Evolutionary conservation across 2,329 filamentous ascomycete species (phyloP).

Genomic region (Zymoseptoria passerinii): DNA sequence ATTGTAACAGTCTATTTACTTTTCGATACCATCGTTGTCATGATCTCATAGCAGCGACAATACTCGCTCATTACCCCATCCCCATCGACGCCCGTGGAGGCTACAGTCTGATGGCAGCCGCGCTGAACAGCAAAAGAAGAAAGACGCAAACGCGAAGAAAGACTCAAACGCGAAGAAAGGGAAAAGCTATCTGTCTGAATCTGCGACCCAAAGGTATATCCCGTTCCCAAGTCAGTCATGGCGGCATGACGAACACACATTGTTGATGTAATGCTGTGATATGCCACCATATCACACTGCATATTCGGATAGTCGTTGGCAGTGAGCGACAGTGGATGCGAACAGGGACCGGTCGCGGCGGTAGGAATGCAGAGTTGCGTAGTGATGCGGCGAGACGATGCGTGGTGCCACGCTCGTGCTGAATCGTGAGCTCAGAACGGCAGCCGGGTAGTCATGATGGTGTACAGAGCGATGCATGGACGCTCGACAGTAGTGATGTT

Average conservation of each 20-base stretch:
- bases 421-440: slow-evolving; percentile 19
- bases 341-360: slow-evolving; percentile 7
- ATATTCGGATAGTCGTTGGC: slow-evolving; percentile 10
- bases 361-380: slow-evolving; percentile 15
- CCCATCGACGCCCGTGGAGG: slow-evolving; percentile 20
- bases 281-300: slow-evolving; percentile 20
- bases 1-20: slow-evolving; percentile 17
- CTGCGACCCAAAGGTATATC: slow-evolving; percentile 7
- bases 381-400: slow-evolving; percentile 11
- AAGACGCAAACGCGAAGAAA: slow-evolving; percentile 10
- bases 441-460: slow-evolving; percentile 21
- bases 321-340: slow-evolving; percentile 17
- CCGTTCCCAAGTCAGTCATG: slow-evolving; percentile 18
- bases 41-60: slow-evolving; percentile 16
- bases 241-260: slow-evolving; percentile 24
- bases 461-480: slow-evolving; percentile 15
- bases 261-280: slow-evolving; percentile 20
- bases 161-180: slow-evolving; percentile 13
- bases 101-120: slow-evolving; percentile 16
- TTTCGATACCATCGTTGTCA: slow-evolving; percentile 13
- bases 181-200: slow-evolving; percentile 17
- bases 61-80: slow-evolving; percentile 7
- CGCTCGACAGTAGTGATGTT: slow-evolving; percentile 19
- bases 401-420: slow-evolving; percentile 13
- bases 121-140: slow-evolving; percentile 8